These are phyloP conservation scores for Paspalum notatum DNA, from an alignment of 176 grass and related monocot species.

Conservation along the genomic window DNA sequence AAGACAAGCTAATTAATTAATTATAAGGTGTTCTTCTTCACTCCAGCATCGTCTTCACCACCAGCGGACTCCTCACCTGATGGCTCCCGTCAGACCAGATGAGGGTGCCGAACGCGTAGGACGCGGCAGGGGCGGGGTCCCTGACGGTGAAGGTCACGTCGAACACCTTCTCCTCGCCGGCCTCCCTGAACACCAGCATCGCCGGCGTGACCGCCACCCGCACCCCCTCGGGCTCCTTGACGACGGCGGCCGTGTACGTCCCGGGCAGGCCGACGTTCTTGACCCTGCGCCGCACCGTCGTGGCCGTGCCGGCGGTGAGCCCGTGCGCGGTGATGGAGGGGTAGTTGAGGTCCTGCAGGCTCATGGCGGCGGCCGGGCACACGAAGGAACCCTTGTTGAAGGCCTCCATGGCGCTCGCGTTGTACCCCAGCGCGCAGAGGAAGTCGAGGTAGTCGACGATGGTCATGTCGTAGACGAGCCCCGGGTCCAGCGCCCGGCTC, in stretches of 20 bases:
- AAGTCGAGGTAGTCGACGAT: conserved; percentile 66
- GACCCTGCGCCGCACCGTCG: conserved; percentile 43
- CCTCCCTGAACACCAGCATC: conserved; percentile 35
- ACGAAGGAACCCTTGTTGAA: conserved; percentile 42
- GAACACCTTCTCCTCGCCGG: conserved; percentile 72
- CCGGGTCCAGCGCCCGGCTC: conserved; percentile 59
- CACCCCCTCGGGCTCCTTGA: conserved; percentile 56
- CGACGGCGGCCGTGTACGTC: conserved; percentile 52
- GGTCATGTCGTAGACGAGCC: conserved; percentile 69
- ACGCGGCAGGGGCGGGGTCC: background rate
- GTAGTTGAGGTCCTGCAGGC: conserved; percentile 68
- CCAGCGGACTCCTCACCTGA: conserved; percentile 57
- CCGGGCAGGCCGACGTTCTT: conserved; percentile 55
- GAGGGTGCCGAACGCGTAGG: conserved; percentile 57
- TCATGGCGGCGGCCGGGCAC: conserved; percentile 39
- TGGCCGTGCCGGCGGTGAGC: conserved; percentile 12
- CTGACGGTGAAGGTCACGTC: conserved; percentile 40
- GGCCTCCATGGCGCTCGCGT: conserved; percentile 24
- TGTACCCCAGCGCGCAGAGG: conserved; percentile 72
- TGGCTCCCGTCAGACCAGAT: conserved; percentile 66
- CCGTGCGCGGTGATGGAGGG: conserved; percentile 55
- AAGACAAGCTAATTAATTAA: too few species aligned
- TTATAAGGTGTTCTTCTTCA: background rate
- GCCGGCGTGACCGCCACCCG: conserved; percentile 51
- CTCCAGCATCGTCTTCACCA: conserved; percentile 29